A percentile compares a stretch with the other conserved stretches of the same genome.
Conservation (phyloP, 1,284 basidiomycete genomes). For the Ceratobasidium papillatum region DNA sequence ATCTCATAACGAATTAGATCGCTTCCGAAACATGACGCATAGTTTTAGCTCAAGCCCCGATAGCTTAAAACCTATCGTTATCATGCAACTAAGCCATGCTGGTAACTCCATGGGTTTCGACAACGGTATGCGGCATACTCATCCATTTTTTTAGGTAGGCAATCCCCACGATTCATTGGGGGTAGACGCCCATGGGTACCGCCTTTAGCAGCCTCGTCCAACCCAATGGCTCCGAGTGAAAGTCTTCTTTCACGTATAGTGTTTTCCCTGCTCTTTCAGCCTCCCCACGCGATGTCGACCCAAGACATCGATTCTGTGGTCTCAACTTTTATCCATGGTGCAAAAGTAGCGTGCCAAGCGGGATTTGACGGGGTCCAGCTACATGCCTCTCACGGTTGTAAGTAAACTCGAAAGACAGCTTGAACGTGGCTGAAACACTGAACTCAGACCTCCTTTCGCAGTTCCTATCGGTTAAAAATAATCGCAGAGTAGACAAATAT, state of each 20-base stretch:
- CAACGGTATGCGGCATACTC: background rate
- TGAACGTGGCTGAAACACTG: conserved; percentile 31
- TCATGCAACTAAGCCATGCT: conserved; percentile 85
- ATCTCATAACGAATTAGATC: conserved; percentile 55
- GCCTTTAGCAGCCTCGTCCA: conserved; percentile 77
- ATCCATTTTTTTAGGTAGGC: conserved; percentile 66
- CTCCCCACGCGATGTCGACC: conserved; percentile 67
- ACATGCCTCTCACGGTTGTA: conserved; percentile 90
- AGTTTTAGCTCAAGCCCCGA: conserved; percentile 54
- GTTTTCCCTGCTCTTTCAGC: conserved; percentile 67
- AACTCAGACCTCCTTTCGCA: conserved; percentile 79
- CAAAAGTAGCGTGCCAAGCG: conserved; percentile 68
- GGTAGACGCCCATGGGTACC: conserved; percentile 67
- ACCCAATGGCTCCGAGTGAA: conserved; percentile 60
- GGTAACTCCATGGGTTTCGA: background rate
- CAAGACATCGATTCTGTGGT: conserved; percentile 71
- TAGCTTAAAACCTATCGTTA: conserved; percentile 54
- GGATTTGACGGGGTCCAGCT: conserved; percentile 92
- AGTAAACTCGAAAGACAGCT: conserved; percentile 49
- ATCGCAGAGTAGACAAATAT: conserved; percentile 67
- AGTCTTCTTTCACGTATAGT: conserved; percentile 56
- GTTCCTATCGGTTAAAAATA: conserved; percentile 67
- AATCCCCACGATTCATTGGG: conserved; percentile 77
- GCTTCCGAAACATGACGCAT: conserved; percentile 63
- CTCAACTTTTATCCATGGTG: conserved; percentile 74